Evolutionary conservation across 352 stramenopile genomes (phyloP), one percentile per base, ranked within the genome.

Genomic region (Globisporangium paroecandrum): DNA sequence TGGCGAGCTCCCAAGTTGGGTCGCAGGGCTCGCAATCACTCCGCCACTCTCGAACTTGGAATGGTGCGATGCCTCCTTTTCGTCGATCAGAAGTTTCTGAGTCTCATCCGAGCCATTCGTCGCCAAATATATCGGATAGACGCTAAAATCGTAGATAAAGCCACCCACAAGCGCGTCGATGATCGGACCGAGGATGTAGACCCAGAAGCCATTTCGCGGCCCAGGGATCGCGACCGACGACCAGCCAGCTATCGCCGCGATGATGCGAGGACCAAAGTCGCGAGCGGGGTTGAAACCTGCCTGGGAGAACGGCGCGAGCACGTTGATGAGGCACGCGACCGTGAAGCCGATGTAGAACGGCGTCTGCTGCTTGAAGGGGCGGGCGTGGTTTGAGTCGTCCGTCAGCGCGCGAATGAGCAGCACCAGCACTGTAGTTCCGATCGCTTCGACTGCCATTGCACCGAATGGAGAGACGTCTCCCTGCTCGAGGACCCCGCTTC

Each of bases 211-310:
- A 49, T 77, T 71, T 25, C 69, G 69, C 7, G 81, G 83, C 24
- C 87, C 79, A 9, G 74, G 77, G 13, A 84, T 51, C 4, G 73
- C 71, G 38, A 71, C 58, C 15, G 61, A 69, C 9, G 75, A 75
- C 87, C 87, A 95, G 20, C 87, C 87, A 36, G 83, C 82, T 29
- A 81, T 67, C n/a, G 59, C 74, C 1, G 82, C 85, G 10, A 94
- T 73, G 43, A 94, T 66, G 20, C 34, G 34, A 41, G 34, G 34
- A 41, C 9, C 8, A 41, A 41, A 41, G 34, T 43, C 36, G 83
- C 70, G 41, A 86, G 83, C 86, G 13, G 86, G 88, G 64, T 94
- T 96, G 56, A 93, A 77, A 62, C 82, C 78, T 15, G 81, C 83
- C 62, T 93, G 84, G 0, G 84, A 91, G 43, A 94, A 72, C 0